Evolutionary conservation across 495 filamentous ascomycete genomes (phyloP).

Genomic region (Aspergillus nanangensis): DNA sequence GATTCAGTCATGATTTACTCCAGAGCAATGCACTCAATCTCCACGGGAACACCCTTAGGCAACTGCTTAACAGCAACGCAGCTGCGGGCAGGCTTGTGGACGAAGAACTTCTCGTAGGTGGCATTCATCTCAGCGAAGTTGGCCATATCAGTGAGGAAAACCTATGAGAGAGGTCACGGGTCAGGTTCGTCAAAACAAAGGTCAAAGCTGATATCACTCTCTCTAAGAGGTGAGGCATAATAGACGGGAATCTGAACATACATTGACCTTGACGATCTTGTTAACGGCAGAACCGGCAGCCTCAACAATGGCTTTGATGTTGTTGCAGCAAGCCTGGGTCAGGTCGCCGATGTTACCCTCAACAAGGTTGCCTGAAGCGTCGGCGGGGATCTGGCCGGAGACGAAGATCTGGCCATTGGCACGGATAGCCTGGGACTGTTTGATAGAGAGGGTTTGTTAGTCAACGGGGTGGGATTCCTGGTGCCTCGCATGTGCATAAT

Average conservation of each 20-base stretch:
- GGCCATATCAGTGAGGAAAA: conserved; percentile 82
- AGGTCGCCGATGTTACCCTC: conserved; percentile 72
- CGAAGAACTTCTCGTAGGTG: conserved; percentile 83
- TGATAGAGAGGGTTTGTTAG: conserved; percentile 2
- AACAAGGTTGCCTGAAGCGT: conserved; percentile 67
- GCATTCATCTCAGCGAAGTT: conserved; percentile 85
- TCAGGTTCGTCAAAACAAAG: too few species aligned
- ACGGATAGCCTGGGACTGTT: conserved; percentile 82
- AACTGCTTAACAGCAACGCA: conserved; percentile 89
- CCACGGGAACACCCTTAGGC: conserved; percentile 83
- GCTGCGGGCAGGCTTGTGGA: conserved; percentile 84
- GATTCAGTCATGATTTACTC: too few species aligned
- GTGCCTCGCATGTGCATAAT: not conserved
- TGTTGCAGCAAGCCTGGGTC: conserved; percentile 70
- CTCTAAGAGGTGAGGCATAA: too few species aligned
- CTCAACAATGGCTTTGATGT: conserved; percentile 71
- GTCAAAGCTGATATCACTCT: too few species aligned
- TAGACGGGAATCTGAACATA: too few species aligned
- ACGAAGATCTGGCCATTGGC: conserved; percentile 81
- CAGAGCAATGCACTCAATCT: conserved; percentile 85
- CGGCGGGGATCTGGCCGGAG: conserved; percentile 88
- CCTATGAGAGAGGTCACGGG: conserved; percentile 23
- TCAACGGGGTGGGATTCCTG: too few species aligned
- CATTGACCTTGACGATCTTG: conserved; percentile 72
- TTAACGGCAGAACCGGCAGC: conserved; percentile 71